Evolutionary conservation across 495 filamentous ascomycete genomes (phyloP), one percentile per base, ranked within the genome.

Genomic region (Elasticomyces elasticus): DNA sequence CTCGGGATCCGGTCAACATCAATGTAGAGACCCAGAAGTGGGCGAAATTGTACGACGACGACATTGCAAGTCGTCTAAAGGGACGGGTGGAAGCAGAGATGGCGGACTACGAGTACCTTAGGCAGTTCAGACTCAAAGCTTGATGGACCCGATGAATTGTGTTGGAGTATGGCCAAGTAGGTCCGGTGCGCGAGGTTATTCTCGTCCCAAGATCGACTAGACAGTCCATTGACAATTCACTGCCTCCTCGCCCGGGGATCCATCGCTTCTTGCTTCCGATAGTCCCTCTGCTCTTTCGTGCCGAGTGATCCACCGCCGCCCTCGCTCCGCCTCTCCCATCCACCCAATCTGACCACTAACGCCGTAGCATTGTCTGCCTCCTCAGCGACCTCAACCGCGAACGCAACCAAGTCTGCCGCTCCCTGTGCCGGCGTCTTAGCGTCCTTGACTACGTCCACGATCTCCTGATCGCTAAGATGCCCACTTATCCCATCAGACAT

Each of bases 371-470:
- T 98, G 67, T 98, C 91, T 0, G 84, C 91, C 11, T 37, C 35
- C 22, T 65, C 75, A 19, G 76, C 81, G 13, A 94, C 83, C 72
- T 97, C 94, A 3, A 83, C 90, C 1, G 91, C 89, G 63, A 89
- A 95, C 28, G 77, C 78, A 26, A 94, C 86, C 11, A 98, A 81
- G 52, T 85, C 80, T 44, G 74, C 76, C 1, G 86, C 79, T 1
- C 80, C 92, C 69, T 94, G 78, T 58, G 94, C 90, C 0, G 92
- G 92, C 0, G 94, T 98, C 62, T 73, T 78, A 6, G 86, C 85
- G 67, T 98, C 92, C 65, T 97, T 98, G 54, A 97, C 77, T 25
- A 97, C 82, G 64, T 98, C 92, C 23, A 94, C 88, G 53, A 97
- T 83, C 71, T 98, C 92, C 70, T 97, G 89, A 64, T 98, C 92